phyloP scores from a whole-genome alignment of 2,329 filamentous ascomycete genomes.

The Fusarium gaditjirri region DNA sequence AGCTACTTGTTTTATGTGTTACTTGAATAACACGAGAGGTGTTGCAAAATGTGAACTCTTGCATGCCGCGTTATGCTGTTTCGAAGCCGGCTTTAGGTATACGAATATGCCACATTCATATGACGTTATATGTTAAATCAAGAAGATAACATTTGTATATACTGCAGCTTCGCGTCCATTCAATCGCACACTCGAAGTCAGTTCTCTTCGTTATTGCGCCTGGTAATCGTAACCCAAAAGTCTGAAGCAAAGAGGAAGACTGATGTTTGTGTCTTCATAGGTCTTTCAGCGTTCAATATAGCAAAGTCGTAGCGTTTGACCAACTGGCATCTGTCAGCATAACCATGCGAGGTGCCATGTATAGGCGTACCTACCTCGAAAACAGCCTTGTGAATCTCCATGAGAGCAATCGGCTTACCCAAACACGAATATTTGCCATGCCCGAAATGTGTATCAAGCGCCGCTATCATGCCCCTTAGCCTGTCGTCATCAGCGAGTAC shows the following conservation, averaged over 20 bases:
- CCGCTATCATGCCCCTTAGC: constrained; percentile 50
- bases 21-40: not conserved
- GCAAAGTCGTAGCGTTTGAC: constrained; percentile 50
- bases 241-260: constrained; percentile 51
- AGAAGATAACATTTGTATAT: not conserved
- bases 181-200: not conserved
- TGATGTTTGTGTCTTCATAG: constrained; percentile 49
- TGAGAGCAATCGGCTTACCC: constrained; percentile 59
- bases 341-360: rapidly evolving
- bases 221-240: constrained; percentile 49
- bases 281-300: constrained; percentile 47
- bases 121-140: rapidly evolving
- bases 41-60: not conserved
- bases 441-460: constrained; percentile 57
- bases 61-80: rapidly evolving
- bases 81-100: not conserved
- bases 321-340: constrained; percentile 36
- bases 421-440: constrained; percentile 58
- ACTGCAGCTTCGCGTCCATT: not conserved
- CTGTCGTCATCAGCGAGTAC: constrained; percentile 51
- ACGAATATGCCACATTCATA: not conserved
- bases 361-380: constrained; percentile 53
- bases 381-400: constrained; percentile 61
- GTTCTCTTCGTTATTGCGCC: constrained; percentile 8
- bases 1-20: not conserved